A percentile compares a stretch with the other conserved stretches of the same genome.
Conservation (phyloP, 306 rosid genomes). For the Oxytropis ochrocephala region DNA sequence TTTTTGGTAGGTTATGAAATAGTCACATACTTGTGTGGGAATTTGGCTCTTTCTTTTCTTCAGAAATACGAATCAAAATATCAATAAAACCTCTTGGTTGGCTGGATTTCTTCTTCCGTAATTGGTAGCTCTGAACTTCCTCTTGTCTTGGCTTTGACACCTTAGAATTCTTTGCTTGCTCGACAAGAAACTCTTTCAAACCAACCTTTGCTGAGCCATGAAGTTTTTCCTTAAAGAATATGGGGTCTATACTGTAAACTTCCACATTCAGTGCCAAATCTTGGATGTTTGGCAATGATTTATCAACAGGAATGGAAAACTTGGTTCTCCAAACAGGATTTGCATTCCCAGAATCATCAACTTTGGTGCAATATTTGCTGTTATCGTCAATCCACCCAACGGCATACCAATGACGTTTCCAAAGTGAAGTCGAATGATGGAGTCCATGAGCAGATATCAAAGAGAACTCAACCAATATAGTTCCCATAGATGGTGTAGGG, state of each 20-base stretch:
- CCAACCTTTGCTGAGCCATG: conserved; percentile 59
- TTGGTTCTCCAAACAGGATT: conserved; percentile 82
- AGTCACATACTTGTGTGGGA: conserved; percentile 38
- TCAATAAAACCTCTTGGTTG: conserved; percentile 69
- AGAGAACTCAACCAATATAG: conserved; percentile 66
- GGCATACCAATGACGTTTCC: conserved; percentile 85
- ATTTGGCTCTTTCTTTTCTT: conserved; percentile 44
- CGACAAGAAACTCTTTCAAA: conserved; percentile 56
- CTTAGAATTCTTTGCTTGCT: conserved; percentile 42
- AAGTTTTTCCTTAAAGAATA: conserved; percentile 64
- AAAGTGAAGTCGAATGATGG: conserved; percentile 47
- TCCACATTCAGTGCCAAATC: conserved; percentile 56
- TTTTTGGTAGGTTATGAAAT: neutral
- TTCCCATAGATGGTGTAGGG: conserved; percentile 47
- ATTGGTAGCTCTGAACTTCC: conserved; percentile 68
- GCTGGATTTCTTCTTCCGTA: conserved; percentile 50
- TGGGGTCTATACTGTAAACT: conserved; percentile 68
- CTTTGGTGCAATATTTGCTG: conserved; percentile 80
- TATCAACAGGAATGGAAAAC: conserved; percentile 55
- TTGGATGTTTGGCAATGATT: conserved; percentile 31
- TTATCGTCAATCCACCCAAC: conserved; percentile 75
- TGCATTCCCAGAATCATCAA: conserved; percentile 61
- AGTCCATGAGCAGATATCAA: conserved; percentile 75
- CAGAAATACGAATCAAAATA: conserved; percentile 47
- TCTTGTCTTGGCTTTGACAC: conserved; percentile 35